Conservation (phyloP, 2,329 filamentous ascomycete species). For the Penicillium sp. region DNA sequence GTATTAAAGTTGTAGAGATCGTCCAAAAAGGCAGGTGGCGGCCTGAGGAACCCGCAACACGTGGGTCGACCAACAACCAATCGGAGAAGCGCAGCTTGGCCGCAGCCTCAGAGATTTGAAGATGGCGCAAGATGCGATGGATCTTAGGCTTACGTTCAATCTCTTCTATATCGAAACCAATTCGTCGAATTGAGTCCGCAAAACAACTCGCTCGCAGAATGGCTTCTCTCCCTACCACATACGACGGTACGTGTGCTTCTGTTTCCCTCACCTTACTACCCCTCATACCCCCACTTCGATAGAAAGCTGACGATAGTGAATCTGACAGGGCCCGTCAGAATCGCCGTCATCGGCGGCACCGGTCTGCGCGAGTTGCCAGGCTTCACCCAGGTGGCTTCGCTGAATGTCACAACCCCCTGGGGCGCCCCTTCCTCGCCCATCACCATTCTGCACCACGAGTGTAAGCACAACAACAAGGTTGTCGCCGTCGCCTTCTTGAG, state of each 20-base stretch:
- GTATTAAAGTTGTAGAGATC: constrained; percentile 1
- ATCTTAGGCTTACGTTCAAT: constrained; percentile 15
- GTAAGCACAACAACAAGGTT: constrained; percentile 54
- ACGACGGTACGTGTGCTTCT: constrained; percentile 45
- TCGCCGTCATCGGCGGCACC: constrained; percentile 88
- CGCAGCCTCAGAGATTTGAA: constrained; percentile 17
- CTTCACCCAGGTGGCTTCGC: constrained; percentile 71
- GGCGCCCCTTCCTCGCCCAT: constrained; percentile 69
- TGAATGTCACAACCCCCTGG: constrained; percentile 79
- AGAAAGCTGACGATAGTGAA: constrained; percentile 12
- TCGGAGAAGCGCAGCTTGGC: constrained; percentile 13
- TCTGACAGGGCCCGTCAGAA: constrained; percentile 53
- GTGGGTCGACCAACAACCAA: constrained; percentile 21
- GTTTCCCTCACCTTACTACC: neutral
- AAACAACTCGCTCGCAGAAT: constrained; percentile 37
- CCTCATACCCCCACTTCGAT: constrained; percentile 10
- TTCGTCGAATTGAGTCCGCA: constrained; percentile 27
- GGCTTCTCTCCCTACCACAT: constrained; percentile 50
- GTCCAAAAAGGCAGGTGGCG: constrained; percentile 6
- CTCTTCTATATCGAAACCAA: constrained; percentile 21
- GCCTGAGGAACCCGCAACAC: constrained; percentile 19
- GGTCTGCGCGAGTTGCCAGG: constrained; percentile 78
- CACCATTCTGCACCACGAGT: constrained; percentile 77
- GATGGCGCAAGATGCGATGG: constrained; percentile 14
- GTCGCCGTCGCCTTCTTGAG: constrained; percentile 79